Evolutionary conservation across 2,329 filamentous ascomycete genomes (phyloP).

Genomic region (Daldinia eschscholtzii): DNA sequence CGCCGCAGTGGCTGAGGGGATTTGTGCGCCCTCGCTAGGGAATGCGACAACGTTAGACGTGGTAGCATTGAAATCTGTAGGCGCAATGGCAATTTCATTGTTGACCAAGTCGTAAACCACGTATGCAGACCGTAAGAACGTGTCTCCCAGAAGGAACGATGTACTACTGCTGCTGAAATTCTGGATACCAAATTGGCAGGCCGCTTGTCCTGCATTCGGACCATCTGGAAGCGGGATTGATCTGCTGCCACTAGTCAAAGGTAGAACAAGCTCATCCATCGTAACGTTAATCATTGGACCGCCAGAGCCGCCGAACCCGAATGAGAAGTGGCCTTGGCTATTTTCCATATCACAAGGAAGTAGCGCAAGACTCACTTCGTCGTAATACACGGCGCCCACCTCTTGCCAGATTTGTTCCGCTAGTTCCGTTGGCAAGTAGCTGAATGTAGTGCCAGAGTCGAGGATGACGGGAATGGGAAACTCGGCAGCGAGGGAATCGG

Average conservation of each 20-base stretch:
- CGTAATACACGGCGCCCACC: slow-evolving; percentile 64
- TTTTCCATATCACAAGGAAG: slow-evolving; percentile 64
- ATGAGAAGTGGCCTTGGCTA: slow-evolving; percentile 64
- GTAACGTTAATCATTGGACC: slow-evolving; percentile 65
- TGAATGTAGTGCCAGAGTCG: slow-evolving; percentile 81
- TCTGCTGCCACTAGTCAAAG: slow-evolving; percentile 54
- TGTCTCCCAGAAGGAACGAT: slow-evolving; percentile 67
- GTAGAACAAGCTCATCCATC: slow-evolving; percentile 69
- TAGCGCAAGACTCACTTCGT: slow-evolving; percentile 56
- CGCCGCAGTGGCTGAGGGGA: slow-evolving; percentile 63
- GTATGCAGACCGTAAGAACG: slow-evolving; percentile 71
- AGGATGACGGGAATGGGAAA: slow-evolving; percentile 73
- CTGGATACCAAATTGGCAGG: slow-evolving; percentile 70
- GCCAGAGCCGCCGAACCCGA: slow-evolving; percentile 63
- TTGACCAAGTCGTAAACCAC: slow-evolving; percentile 71
- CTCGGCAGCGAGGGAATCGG: slow-evolving; percentile 58
- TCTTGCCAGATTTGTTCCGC: slow-evolving; percentile 66
- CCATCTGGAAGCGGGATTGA: slow-evolving; percentile 56
- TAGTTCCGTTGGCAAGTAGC: slow-evolving; percentile 74
- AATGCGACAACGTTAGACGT: slow-evolving; percentile 64
- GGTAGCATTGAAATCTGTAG: slow-evolving; percentile 68
- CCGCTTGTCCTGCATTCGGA: slow-evolving; percentile 58
- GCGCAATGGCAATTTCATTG: slow-evolving; percentile 67
- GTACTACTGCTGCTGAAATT: slow-evolving; percentile 57
- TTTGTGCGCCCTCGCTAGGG: slow-evolving; percentile 61